Conservation (phyloP, 345 rosid genomes). For the Capsella bursapastoris region DNA sequence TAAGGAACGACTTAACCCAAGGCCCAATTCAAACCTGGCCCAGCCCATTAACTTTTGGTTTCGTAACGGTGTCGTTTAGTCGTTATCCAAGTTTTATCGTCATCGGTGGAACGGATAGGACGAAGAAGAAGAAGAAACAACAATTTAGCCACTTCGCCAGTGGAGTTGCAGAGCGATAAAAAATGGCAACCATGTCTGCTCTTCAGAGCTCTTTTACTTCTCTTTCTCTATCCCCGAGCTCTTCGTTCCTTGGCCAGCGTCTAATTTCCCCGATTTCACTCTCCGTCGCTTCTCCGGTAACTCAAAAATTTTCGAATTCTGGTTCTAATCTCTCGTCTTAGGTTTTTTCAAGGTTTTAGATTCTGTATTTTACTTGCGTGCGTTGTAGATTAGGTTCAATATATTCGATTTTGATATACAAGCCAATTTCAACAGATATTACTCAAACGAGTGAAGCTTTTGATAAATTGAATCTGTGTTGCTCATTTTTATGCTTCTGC, state of each 20-base stretch:
- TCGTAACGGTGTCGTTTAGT: background rate
- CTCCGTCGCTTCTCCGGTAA: constrained; percentile 54
- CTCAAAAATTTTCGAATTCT: constrained; percentile 5
- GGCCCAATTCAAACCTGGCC: background rate
- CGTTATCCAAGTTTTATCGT: constrained; percentile 45
- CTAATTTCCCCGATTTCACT: constrained; percentile 51
- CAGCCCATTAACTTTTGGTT: background rate
- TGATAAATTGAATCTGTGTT: background rate
- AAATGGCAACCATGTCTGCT: constrained; percentile 76
- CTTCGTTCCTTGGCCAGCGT: constrained; percentile 79
- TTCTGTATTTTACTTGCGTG: background rate
- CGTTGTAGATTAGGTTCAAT: background rate
- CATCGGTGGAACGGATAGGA: constrained; percentile 40
- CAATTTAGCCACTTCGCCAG: constrained; percentile 7
- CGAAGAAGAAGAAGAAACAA: constrained; percentile 29
- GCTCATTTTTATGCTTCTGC: background rate
- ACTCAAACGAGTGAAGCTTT: background rate
- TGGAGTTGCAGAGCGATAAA: constrained; percentile 28
- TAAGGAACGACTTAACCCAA: background rate
- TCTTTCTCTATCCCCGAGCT: constrained; percentile 62
- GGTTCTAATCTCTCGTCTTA: background rate
- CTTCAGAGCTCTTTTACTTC: constrained; percentile 77
- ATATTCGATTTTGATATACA: background rate
- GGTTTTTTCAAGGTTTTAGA: background rate
- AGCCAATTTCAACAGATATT: background rate